Conservation (phyloP, 2,329 filamentous ascomycete genomes). For the Stagonosporopsis rhizophila region DNA sequence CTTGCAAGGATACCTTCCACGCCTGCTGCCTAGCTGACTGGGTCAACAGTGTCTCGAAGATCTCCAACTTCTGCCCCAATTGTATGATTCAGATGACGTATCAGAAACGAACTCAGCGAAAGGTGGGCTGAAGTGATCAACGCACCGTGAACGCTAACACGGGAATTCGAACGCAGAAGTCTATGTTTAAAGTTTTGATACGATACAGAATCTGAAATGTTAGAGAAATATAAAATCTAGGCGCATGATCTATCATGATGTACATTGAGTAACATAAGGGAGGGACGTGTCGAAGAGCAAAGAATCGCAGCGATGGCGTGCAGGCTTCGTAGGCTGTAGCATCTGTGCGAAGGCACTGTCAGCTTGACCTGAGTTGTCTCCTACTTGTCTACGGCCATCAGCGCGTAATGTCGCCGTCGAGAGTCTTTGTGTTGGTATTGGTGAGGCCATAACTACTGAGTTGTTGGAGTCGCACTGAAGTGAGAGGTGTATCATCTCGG, state of each 20-base stretch:
- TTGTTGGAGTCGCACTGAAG: background rate
- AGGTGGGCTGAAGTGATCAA: background rate
- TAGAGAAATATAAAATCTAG: background rate
- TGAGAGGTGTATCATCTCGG: background rate
- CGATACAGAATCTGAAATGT: too few relatives aligned
- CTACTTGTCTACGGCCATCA: background rate
- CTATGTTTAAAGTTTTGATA: too few relatives aligned
- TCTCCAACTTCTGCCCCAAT: background rate
- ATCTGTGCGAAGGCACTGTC: conserved; percentile 6
- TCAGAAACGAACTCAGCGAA: background rate
- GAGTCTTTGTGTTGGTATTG: conserved; percentile 3
- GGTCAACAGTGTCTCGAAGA: background rate
- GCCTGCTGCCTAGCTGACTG: conserved; percentile 3
- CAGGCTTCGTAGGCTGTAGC: background rate
- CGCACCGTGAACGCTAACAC: background rate
- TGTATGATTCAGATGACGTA: background rate
- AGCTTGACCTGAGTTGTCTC: background rate
- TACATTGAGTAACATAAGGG: background rate
- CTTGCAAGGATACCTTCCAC: conserved; percentile 1
- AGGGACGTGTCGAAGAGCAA: background rate
- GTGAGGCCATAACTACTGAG: background rate
- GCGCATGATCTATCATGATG: background rate
- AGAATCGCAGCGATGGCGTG: background rate
- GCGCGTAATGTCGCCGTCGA: background rate
- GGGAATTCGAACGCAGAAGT: too few relatives aligned